Base-by-base conservation (phyloP, 805 yeast species). In the Nakazawaea wickerhamii region DNA sequence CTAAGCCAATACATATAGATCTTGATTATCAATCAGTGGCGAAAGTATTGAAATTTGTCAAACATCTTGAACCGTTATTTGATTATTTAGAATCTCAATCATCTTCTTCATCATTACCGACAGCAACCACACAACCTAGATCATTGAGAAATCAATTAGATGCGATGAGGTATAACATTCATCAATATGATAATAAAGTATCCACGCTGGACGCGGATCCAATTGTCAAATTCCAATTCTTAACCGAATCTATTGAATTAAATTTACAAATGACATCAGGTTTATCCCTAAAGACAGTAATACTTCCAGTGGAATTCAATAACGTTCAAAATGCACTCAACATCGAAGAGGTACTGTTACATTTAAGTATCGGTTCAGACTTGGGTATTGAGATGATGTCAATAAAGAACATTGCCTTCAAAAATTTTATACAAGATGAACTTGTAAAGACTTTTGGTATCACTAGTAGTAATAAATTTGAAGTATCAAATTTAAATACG, bases 291-390 rank as follows among this genome's bases (percentile, higher is more conserved):
- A 56, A 51, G 21, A 25, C 57, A 0, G 55, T 61, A 2, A 40
- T 73, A 0, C 59, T 67, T 9, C 82, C 84, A 1, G 47, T 77
- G 1, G 64, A 74, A 0, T 72, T 54, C 47, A 68, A 67, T 38
- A 62, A 72, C 8, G 39, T 51, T 1, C 55, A 55, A 4, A 60
- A 62, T 4, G 53, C 52, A 3, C 39, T 74, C 9, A 56, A 52
- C 3, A 53, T 72, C 5, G 63, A 63, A 5, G 64, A 64, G 37
- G 44, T 70, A 2, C 27, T 58, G 2, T 15, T 38, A n/a, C 8
- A 30, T 68, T 2, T 57, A 50, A 15, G 28, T 11, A 34, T 28
- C 10, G 39, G 28, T 4, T 25, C 36, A 1, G 45, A 46, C 5
- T 40, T 40, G 4, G 22, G 37, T 17, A 51, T 53, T 10, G 50